These are phyloP conservation scores for Cokeromyces recurvatus DNA, from an alignment of 371 early-diverging fungal species.

Conservation along the genomic window DNA sequence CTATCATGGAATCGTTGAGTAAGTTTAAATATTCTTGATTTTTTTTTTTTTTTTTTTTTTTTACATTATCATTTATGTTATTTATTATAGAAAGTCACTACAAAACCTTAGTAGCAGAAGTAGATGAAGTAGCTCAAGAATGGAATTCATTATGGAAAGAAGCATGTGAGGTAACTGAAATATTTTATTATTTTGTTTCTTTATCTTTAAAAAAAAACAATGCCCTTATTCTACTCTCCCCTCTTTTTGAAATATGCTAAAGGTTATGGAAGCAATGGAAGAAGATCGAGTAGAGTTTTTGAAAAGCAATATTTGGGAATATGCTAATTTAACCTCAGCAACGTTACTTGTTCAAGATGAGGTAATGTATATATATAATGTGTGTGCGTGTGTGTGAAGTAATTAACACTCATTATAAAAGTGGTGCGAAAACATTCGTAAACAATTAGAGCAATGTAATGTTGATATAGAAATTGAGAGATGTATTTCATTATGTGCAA, in stretches of 20 bases:
- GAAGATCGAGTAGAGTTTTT: slow-evolving; percentile 36
- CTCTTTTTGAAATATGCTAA: too few relatives aligned
- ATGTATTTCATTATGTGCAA: slow-evolving; percentile 22
- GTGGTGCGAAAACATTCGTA: slow-evolving; percentile 37
- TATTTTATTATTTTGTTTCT: too few relatives aligned
- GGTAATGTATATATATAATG: too few relatives aligned
- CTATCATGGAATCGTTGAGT: slow-evolving; percentile 14
- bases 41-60: neutral
- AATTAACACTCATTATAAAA: neutral
- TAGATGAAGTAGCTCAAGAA: slow-evolving; percentile 27
- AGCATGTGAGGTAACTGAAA: slow-evolving; percentile 38
- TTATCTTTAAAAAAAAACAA: too few relatives aligned
- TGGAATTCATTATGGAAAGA: slow-evolving; percentile 34
- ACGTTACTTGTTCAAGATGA: slow-evolving; percentile 37
- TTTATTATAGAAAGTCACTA: slow-evolving; percentile 25
- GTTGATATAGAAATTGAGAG: slow-evolving; percentile 25
- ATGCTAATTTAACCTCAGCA: slow-evolving; percentile 38
- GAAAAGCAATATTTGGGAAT: slow-evolving; percentile 36
- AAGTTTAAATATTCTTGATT: neutral
- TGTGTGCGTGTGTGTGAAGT: too few relatives aligned
- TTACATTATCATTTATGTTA: too few relatives aligned
- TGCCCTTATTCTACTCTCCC: too few relatives aligned
- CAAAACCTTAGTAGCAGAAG: slow-evolving; percentile 12
- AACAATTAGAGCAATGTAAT: slow-evolving; percentile 26
- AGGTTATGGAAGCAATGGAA: slow-evolving; percentile 33